Percentiles rank a stretch among this genome's conserved stretches.
These are phyloP conservation scores for Chlamydomonas schloesseri DNA, from an alignment of 139 green algal species.

Conservation along the genomic window DNA sequence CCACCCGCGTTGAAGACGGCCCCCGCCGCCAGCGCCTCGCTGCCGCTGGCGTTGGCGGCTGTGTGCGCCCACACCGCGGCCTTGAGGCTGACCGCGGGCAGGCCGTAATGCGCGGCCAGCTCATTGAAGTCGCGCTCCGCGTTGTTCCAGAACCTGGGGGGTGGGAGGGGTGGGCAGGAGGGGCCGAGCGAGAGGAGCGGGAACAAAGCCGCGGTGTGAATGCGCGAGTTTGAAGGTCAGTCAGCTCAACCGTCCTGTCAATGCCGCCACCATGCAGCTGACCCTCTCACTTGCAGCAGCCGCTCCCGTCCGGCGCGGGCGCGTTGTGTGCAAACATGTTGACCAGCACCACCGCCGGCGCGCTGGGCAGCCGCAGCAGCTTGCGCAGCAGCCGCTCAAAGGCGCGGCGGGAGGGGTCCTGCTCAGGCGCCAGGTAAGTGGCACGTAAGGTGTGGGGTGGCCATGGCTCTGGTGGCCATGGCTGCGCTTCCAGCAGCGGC, in stretches of 20 bases:
- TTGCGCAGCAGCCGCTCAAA: slow-evolving; percentile 59
- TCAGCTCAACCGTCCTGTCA: no score
- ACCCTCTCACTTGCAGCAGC: not conserved
- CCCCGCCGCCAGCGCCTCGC: no score
- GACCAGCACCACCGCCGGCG: slow-evolving; percentile 51
- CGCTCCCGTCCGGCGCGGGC: not conserved
- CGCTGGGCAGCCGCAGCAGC: slow-evolving; percentile 45
- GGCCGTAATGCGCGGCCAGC: slow-evolving; percentile 54
- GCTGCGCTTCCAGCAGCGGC: not conserved
- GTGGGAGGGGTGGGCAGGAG: not conserved
- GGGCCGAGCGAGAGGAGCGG: no score
- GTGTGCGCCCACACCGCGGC: not conserved
- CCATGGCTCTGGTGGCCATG: not conserved
- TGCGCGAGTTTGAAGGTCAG: no score
- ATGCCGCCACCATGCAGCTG: no score
- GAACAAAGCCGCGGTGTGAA: no score
- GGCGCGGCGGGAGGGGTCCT: not conserved
- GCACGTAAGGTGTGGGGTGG: not conserved
- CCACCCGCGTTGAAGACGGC: not conserved
- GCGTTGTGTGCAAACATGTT: slow-evolving; percentile 29
- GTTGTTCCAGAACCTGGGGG: slow-evolving; percentile 44
- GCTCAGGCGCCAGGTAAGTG: not conserved
- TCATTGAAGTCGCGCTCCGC: slow-evolving; percentile 53
- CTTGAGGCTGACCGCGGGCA: slow-evolving; percentile 39
- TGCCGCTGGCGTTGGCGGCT: no score